Evolutionary conservation across 176 grass and related monocot species (phyloP), one percentile per base, ranked within the genome.

Genomic region (Musa beccarii): DNA sequence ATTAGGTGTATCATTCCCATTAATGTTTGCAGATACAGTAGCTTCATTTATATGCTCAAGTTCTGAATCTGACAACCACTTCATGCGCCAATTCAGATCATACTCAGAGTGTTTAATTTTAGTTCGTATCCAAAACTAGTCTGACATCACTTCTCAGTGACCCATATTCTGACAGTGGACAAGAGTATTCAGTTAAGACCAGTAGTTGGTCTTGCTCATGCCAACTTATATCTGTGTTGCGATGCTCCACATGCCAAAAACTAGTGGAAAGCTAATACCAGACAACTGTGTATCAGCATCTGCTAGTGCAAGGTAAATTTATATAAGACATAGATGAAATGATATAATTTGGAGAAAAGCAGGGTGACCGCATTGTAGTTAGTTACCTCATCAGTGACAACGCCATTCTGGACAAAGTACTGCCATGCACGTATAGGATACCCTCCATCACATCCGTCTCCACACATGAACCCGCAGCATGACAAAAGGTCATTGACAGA

Each of bases 401-500:
- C 88, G 82, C 94, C 94, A 52, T 77, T 88, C 57, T 86, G 80
- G 76, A 97, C 80, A 72, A 97, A 93, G 81, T 97, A 97, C 6
- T 15, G 69, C 94, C 94, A 97, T 65, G 94, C 94, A 43, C 63
- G 67, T 71, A 97, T 84, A 79, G 88, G 87, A 85, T 97, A 93
- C 51, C 94, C 94, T 80, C 94, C 94, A 85, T 97, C 90, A 84
- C 94, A 97, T 51, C 94, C 94, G 54, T 92, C 90, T 15, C 94
- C 94, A 16, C 94, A 97, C 90, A 97, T 87, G 71, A 93, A 97
- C 63, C 94, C 94, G 10, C 94, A 97, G 80, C 94, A 97, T 26
- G 93, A 76, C 56, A 97, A 55, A 43, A 97, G 84, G 85, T 97
- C 93, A 81, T 97, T 97, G 25, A 86, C 90, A 21, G 94, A 97